phyloP scores from a whole-genome alignment of 2,329 filamentous ascomycete genomes.

The Penicillium expansum region DNA sequence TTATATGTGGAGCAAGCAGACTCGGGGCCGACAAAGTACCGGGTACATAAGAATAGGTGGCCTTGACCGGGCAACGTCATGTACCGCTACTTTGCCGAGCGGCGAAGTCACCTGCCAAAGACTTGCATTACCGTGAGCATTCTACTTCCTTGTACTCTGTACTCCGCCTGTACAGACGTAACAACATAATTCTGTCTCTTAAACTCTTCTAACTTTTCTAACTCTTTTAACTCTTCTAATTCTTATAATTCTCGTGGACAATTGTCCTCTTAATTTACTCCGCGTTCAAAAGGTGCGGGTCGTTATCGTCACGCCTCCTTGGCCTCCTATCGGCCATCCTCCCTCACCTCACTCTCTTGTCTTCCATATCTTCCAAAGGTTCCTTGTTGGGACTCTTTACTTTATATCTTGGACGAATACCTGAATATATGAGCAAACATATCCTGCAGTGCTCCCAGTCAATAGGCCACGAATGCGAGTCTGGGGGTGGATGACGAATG shows the following conservation, averaged over 20 bases:
- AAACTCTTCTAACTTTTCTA: not conserved
- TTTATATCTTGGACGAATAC: slow-evolving; percentile 7
- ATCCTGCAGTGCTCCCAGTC: not conserved
- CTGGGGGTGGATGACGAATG: slow-evolving; percentile 37
- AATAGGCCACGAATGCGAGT: slow-evolving; percentile 27
- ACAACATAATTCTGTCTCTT: too few relatives aligned
- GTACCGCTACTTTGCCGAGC: slow-evolving; percentile 22
- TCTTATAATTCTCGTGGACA: not conserved
- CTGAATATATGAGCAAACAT: slow-evolving; percentile 7
- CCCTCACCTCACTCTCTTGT: not conserved
- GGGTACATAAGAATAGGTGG: slow-evolving; percentile 6
- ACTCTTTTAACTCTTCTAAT: not conserved
- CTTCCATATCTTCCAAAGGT: slow-evolving; percentile 1
- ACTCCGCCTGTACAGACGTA: not conserved
- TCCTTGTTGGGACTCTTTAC: not conserved
- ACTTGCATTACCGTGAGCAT: slow-evolving; percentile 3
- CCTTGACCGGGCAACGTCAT: slow-evolving; percentile 11
- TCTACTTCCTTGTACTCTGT: slow-evolving; percentile 1
- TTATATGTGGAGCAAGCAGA: not conserved
- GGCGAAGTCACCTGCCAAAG: slow-evolving; percentile 26
- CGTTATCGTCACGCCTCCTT: slow-evolving; percentile 22
- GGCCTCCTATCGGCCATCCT: slow-evolving; percentile 19
- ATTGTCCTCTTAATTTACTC: not conserved
- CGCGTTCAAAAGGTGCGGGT: slow-evolving; percentile 15
- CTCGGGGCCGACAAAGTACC: slow-evolving; percentile 3